Evolutionary conservation across 1,139 yeast genomes (phyloP), one percentile per base, ranked within the genome.

Genomic region (Geotrichum klebahnii): DNA sequence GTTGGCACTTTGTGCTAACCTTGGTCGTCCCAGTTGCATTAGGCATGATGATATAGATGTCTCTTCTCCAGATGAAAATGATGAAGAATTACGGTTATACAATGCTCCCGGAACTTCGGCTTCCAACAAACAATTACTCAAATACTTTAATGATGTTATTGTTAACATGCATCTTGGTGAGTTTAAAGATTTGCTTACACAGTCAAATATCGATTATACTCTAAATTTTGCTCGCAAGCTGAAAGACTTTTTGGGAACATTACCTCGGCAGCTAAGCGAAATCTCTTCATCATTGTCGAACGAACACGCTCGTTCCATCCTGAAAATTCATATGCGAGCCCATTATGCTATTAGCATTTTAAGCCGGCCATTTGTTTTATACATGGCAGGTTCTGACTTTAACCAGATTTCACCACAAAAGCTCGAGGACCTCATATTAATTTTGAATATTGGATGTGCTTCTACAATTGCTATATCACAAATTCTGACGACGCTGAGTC

Each of bases 381-480:
- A 51, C 29, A 28, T 51, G 31, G 51, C 51, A 9, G 54, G 54
- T 12, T 29, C 52, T 2, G 52, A 51, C 28, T 36, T 44, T n/a
- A 32, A 32, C 26, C 40, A 39, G 22, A 36, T 51, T 12, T 38
- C 54, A 6, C 41, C 50, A 2, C 52, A 50, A 28, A 46, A 48
- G 16, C 35, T 49, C 2, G 43, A 44, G 3, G 47, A 48, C 24
- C 22, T 48, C 5, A 40, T 41, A 1, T 29, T 48, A 14, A 38
- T 51, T 24, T 20, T 51, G 2, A 51, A 51, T 35, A 33, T 51
- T 41, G 54, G 52, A 3, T 44, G 52, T 26, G 54, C 54, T 19
- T 49, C 54, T 20, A 46, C 54, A 22, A 42, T 49, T 12, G 54
- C 54, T 19, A 51, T 51, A 33, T 44, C 52, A n/a, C 48, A 49